These are phyloP conservation scores for Bonia amplexicaulis DNA, from an alignment of 176 grass and related monocot genomes.

Conservation along the genomic window DNA sequence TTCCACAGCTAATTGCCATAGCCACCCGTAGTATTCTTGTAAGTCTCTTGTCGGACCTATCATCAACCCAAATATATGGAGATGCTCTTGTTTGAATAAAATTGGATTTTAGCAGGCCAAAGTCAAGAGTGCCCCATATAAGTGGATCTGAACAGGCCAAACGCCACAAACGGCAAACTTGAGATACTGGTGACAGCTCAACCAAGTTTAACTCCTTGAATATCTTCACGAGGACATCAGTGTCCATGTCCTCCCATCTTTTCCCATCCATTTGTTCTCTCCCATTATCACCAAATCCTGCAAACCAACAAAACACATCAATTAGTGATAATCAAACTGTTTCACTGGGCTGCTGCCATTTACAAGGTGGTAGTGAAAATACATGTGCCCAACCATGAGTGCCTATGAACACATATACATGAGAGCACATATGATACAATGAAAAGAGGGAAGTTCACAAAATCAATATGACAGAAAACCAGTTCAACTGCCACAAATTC, in stretches of 20 bases:
- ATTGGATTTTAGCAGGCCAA: constrained; percentile 75
- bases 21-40: constrained; percentile 66
- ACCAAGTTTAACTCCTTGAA: constrained; percentile 93
- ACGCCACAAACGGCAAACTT: constrained; percentile 77
- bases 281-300: constrained; percentile 53
- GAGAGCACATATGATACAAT: background rate
- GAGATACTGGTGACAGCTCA: constrained; percentile 77
- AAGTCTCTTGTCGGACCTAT: constrained; percentile 82
- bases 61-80: constrained; percentile 88
- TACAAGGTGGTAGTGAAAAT: background rate
- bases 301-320: constrained; percentile 12
- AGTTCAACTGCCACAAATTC: background rate
- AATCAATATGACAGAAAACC: background rate
- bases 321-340: constrained; percentile 14
- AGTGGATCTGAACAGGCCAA: constrained; percentile 86
- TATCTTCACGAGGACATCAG: constrained; percentile 95
- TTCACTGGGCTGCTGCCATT: background rate
- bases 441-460: background rate
- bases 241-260: constrained; percentile 99
- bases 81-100: constrained; percentile 87
- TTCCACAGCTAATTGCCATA: constrained; percentile 71
- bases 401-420: background rate
- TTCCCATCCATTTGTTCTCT: constrained; percentile 67
- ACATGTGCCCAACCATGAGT: background rate
- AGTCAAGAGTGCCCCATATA: constrained; percentile 87